phyloP scores from a whole-genome alignment of 2,329 filamentous ascomycete species.

The Fonsecaea multimorphosa region DNA sequence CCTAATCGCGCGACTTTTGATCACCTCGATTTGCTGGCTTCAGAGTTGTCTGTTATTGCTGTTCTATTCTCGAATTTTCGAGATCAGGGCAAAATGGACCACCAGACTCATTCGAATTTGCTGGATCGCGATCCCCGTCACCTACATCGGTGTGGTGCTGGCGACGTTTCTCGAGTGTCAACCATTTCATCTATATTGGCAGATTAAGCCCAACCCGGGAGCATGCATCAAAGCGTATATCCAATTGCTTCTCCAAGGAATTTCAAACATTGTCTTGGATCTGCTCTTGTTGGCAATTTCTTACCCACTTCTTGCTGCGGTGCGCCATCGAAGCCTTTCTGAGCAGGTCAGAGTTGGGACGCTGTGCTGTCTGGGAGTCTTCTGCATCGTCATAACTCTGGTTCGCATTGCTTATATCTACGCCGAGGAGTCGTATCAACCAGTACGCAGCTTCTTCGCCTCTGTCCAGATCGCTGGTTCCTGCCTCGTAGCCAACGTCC shows the following conservation, averaged over 20 bases:
- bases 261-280: conserved; percentile 46
- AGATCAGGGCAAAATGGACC: conserved; percentile 35
- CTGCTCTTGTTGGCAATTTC: conserved; percentile 43
- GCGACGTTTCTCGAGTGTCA: conserved; percentile 48
- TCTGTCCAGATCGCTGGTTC: conserved; percentile 47
- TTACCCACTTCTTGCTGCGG: conserved; percentile 41
- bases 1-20: conserved; percentile 36
- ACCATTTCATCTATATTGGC: conserved; percentile 63
- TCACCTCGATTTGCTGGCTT: conserved; percentile 40
- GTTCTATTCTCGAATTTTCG: conserved; percentile 39
- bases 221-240: conserved; percentile 45
- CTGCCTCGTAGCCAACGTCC: conserved; percentile 48
- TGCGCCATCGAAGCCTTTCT: conserved; percentile 31
- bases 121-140: conserved; percentile 42
- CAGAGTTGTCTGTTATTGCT: conserved; percentile 40
- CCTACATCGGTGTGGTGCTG: conserved; percentile 45
- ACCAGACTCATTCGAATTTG: conserved; percentile 39
- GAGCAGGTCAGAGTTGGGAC: conserved; percentile 44
- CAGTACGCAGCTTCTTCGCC: conserved; percentile 49
- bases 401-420: conserved; percentile 49
- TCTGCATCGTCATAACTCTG: conserved; percentile 51
- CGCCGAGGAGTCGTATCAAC: conserved; percentile 45
- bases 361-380: conserved; percentile 49
- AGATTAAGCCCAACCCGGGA: conserved; percentile 55
- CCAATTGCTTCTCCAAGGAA: conserved; percentile 45